Evolutionary conservation across 768 basidiomycete genomes (phyloP).

Genomic region (Macrocybe gigantea): DNA sequence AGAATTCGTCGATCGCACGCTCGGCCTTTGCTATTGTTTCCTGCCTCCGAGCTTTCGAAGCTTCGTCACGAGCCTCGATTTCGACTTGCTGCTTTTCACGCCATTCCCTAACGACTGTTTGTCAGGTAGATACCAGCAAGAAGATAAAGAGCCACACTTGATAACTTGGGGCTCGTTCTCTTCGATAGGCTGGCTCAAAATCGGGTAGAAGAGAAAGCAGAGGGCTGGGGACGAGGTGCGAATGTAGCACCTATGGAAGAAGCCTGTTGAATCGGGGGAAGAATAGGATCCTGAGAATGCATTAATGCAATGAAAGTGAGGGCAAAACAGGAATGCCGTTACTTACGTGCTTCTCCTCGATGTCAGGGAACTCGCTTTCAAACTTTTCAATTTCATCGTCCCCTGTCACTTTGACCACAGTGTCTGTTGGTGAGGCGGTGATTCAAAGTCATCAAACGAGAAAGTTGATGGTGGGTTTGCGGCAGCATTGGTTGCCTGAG

Average conservation of each 20-base stretch:
- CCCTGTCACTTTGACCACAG: conserved; percentile 76
- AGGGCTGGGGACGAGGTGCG: conserved; percentile 73
- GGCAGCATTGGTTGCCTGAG: conserved; percentile 22
- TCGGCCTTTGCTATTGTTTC: conserved; percentile 84
- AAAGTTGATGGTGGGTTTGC: conserved; percentile 36
- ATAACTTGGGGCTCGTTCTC: conserved; percentile 87
- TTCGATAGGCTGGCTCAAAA: conserved; percentile 56
- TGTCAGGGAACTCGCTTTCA: conserved; percentile 79
- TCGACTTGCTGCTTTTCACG: conserved; percentile 80
- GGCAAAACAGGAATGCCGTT: not conserved
- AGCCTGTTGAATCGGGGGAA: conserved; percentile 25
- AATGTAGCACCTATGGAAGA: conserved; percentile 50
- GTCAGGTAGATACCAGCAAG: not conserved
- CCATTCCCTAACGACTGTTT: conserved; percentile 58
- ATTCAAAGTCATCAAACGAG: conserved; percentile 64
- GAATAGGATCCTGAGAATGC: not conserved
- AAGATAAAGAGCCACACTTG: conserved; percentile 43
- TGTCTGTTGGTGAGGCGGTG: conserved; percentile 31
- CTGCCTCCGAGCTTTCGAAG: conserved; percentile 67
- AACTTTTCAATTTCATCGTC: conserved; percentile 85
- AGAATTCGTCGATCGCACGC: conserved; percentile 83
- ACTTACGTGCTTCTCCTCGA: conserved; percentile 45
- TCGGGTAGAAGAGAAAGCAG: conserved; percentile 65
- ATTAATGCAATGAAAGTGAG: conserved; percentile 1
- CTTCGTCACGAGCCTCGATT: conserved; percentile 79